Evolutionary conservation across 306 rosid species (phyloP).

Genomic region (Prunus persica): Prunus_persica_NCBIv2 NC_034014.1:26296001-26296500

Average conservation of each 20-base stretch:
- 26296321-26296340: constrained; percentile 32
- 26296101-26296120: background rate
- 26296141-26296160: constrained; percentile 65
- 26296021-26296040: constrained; percentile 6
- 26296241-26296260: constrained; percentile 42
- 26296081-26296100: background rate
- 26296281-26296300: constrained; percentile 45
- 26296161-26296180: constrained; percentile 79
- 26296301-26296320: constrained; percentile 29
- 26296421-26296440: constrained; percentile 66
- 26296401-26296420: constrained; percentile 50
- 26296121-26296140: constrained; percentile 8
- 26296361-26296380: constrained; percentile 22
- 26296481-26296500: constrained; percentile 39
- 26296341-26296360: constrained; percentile 20
- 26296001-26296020: constrained; percentile 18
- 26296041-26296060: constrained; percentile 7
- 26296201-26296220: constrained; percentile 56
- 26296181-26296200: constrained; percentile 68
- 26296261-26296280: constrained; percentile 51
- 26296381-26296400: constrained; percentile 26
- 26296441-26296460: constrained; percentile 38
- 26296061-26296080: too few species aligned
- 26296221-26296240: constrained; percentile 69
- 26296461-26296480: constrained; percentile 58